Conservation (phyloP, 306 rosid genomes). For the Astragalus glycyphyllos region DNA sequence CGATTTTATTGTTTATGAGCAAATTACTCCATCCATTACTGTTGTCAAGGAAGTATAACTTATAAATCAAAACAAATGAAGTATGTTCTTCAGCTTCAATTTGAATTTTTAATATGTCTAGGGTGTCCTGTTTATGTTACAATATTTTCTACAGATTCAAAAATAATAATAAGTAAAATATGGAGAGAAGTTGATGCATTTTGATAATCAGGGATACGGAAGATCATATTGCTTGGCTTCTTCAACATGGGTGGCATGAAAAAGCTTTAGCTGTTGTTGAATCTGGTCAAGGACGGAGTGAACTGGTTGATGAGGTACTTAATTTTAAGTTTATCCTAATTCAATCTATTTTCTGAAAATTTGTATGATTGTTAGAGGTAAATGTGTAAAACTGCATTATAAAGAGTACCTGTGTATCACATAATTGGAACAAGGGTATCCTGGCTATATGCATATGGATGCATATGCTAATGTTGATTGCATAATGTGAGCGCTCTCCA, state of each 20-base stretch:
- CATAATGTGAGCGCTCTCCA: conserved; percentile 15
- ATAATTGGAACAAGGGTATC: conserved; percentile 27
- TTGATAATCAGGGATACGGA: conserved; percentile 83
- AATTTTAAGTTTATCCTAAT: conserved; percentile 19
- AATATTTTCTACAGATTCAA: conserved; percentile 24
- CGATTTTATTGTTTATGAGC: conserved; percentile 1
- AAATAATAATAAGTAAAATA: conserved; percentile 2
- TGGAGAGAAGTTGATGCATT: conserved; percentile 43
- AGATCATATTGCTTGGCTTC: conserved; percentile 99
- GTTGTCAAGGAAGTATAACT: conserved; percentile 19
- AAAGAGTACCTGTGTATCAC: not conserved
- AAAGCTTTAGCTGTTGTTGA: conserved; percentile 97
- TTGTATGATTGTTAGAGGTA: conserved; percentile 17
- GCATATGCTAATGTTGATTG: conserved; percentile 39
- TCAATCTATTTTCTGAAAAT: conserved; percentile 30
- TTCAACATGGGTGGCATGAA: conserved; percentile 96
- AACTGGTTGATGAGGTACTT: conserved; percentile 91
- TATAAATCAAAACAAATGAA: conserved; percentile 14
- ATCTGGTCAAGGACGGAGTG: conserved; percentile 96
- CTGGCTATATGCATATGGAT: not conserved
- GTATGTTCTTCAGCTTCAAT: conserved; percentile 7
- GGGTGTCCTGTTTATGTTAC: conserved; percentile 17
- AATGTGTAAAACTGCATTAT: conserved; percentile 27
- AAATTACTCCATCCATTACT: not conserved
- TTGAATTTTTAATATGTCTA: not conserved